Base-by-base conservation (phyloP, 23 red algal species). In the Gracilariopsis chorda region DNA sequence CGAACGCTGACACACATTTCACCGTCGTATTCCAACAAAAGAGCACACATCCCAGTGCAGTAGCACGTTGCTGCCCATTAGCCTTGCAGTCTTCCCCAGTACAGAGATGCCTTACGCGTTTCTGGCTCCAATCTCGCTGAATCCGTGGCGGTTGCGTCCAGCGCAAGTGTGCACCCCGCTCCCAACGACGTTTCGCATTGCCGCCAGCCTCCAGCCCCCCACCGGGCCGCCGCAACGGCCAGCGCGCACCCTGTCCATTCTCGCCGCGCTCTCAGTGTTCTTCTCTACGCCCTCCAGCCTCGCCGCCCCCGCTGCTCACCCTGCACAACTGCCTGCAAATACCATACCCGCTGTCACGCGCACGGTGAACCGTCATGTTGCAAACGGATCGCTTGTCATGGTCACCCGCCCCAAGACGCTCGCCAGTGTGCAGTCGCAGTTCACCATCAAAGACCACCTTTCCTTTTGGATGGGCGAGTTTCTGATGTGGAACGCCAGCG, bases 401-500 rank as follows among this genome's bases (percentile, higher is more conserved):
- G 40, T 73, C 17, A 45, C 67, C 9, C 67, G 39, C 28, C 4
- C 67, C 3, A 23, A 4, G 17, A 12, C 67, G n/a, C 1, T 25
- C 1, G 7, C 33, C 0, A n/a, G n/a, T n/a, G 67, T 23, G 40
- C 42, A 73, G 67, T 42, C 47, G 2, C 39, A 23, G 13, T 39
- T 73, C 67, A 73, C 42, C 52, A 48, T 91, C 36, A 81, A 72
- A 7, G 74, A 91, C 29, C 89, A 78, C 44, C 28, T 92, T 30
- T 64, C 80, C 13, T 92, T 92, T 71, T 83, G 55, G 48, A 42
- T 87, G 24, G 60, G 82, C 16, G 91, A 94, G 51, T 94, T 94
- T 51, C 58, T 94, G 19, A 80, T 80, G 67, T 94, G 91, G 91
- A 73, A 94, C 81, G 80, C 91, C 10, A 80, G 75, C 17, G 91